These are phyloP conservation scores for Colletotrichum higginsianum DNA, from an alignment of 2,329 filamentous ascomycete genomes.

Conservation along the genomic window DNA sequence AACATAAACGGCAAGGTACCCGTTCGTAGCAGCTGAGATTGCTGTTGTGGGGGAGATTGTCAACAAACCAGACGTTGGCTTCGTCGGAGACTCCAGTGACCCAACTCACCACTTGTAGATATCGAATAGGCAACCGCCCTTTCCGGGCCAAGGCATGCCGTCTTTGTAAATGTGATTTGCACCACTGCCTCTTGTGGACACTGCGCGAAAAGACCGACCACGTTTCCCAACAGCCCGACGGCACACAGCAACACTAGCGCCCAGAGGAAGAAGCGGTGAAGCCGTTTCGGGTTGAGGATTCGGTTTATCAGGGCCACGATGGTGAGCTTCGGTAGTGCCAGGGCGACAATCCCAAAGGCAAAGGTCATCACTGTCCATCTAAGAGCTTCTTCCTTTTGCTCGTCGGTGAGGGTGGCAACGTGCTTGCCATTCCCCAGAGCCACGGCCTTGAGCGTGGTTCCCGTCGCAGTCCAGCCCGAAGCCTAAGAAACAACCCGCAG, in stretches of 20 bases:
- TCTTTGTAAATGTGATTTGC: constrained; percentile 56
- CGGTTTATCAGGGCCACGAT: constrained; percentile 56
- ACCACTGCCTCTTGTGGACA: constrained; percentile 56
- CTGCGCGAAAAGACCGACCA: constrained; percentile 59
- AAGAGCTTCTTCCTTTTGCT: constrained; percentile 49
- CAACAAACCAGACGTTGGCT: not conserved
- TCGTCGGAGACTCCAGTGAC: fast-evolving
- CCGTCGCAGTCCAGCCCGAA: constrained; percentile 32
- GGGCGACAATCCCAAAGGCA: constrained; percentile 55
- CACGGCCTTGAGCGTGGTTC: constrained; percentile 48
- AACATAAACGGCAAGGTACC: constrained; percentile 60
- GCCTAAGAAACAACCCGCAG: not conserved
- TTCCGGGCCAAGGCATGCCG: constrained; percentile 52
- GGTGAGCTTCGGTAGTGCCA: constrained; percentile 58
- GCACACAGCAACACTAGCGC: constrained; percentile 49
- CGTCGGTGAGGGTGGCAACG: constrained; percentile 47
- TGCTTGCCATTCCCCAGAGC: constrained; percentile 57
- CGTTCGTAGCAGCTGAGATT: constrained; percentile 45
- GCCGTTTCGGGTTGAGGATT: constrained; percentile 54
- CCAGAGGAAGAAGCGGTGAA: constrained; percentile 56
- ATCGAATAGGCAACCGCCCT: constrained; percentile 58
- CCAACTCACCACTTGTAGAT: constrained; percentile 54
- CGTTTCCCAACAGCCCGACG: constrained; percentile 51
- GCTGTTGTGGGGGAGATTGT: not conserved
- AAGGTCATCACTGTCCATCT: constrained; percentile 56